Evolutionary conservation across 1,284 basidiomycete species (phyloP), one percentile per base, ranked within the genome.

Genomic region (Spongiforma sp.): DNA sequence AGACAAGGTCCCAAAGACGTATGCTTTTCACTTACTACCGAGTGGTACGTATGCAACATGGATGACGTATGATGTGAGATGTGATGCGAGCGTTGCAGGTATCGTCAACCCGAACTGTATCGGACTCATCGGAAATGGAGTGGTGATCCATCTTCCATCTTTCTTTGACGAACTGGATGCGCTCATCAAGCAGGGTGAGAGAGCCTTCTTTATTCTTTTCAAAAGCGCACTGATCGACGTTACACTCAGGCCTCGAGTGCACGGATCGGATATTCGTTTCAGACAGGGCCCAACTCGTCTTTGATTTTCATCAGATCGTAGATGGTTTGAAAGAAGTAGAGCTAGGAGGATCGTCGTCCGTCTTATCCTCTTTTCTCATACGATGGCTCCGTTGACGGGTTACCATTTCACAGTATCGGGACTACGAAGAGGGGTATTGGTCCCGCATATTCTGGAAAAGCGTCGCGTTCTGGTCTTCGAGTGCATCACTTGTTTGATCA

Each of bases 291-390:
- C 95, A 98, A 70, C 90, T 99, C 68, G 97, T 99, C 55, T 96
- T 99, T 74, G 97, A 99, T 79, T 99, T 99, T 80, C 97, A 99
- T 81, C 97, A 99, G 82, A 98, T 99, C 73, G 98, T 99, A 48
- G 98, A 99, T 75, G 98, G 98, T 21, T 82, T 99, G 73, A 99
- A 99, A 79, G 97, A 99, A 79, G 94, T 96, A 56, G 97, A 99
- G 79, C 88, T 99, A 19, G 98, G 98, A 39, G 94, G 94, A 24
- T 91, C 89, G 5, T 93, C 91, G n/a, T n/a, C n/a, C n/a, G 82
- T 67, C 30, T 33, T 63, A 82, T 66, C 32, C 36, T 53, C 43
- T 57, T 41, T 43, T 41, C 17, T 39, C 52, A 28, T 63, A 59
- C 57, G 41, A 36, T n/a, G 55, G 62, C 19, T 2, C 32, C 19